These are phyloP conservation scores for Asparagopsis taxiformis DNA, from an alignment of 31 red algal species.

Conservation along the genomic window DNA sequence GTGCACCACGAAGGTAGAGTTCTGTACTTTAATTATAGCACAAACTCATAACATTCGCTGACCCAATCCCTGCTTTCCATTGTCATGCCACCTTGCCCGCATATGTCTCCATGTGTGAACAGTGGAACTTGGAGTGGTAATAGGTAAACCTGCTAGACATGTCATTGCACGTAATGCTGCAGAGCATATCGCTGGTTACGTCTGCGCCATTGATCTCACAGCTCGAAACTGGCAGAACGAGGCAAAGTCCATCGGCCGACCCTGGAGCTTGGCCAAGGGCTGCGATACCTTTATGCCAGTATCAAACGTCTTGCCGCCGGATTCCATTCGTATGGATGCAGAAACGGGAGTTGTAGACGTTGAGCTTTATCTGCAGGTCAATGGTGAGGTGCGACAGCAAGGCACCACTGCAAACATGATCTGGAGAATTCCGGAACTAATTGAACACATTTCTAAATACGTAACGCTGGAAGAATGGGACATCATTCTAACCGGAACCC, in stretches of 20 bases:
- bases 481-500: constrained; percentile 83
- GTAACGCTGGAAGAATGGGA: constrained; percentile 82
- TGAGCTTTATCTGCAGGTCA: constrained; percentile 68
- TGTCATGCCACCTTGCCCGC: not conserved
- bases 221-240: constrained; percentile 76
- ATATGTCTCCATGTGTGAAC: not conserved
- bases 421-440: constrained; percentile 78
- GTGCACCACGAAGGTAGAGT: constrained; percentile 81
- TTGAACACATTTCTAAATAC: constrained; percentile 58
- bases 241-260: constrained; percentile 72
- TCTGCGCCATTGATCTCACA: constrained; percentile 82
- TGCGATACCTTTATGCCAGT: constrained; percentile 80
- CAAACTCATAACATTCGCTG: no score
- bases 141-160: constrained; percentile 51
- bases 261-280: constrained; percentile 83
- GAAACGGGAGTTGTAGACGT: constrained; percentile 48
- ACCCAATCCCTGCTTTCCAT: constrained; percentile 2
- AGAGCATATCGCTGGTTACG: constrained; percentile 69
- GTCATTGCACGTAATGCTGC: constrained; percentile 27
- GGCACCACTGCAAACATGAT: constrained; percentile 72
- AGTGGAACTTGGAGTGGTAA: constrained; percentile 69
- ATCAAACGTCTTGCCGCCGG: constrained; percentile 37
- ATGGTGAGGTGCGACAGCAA: constrained; percentile 66
- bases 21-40: no score
- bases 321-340: constrained; percentile 21